Conservation (phyloP, 2,329 filamentous ascomycete genomes). For the Trematosphaeria pertusa region DNA sequence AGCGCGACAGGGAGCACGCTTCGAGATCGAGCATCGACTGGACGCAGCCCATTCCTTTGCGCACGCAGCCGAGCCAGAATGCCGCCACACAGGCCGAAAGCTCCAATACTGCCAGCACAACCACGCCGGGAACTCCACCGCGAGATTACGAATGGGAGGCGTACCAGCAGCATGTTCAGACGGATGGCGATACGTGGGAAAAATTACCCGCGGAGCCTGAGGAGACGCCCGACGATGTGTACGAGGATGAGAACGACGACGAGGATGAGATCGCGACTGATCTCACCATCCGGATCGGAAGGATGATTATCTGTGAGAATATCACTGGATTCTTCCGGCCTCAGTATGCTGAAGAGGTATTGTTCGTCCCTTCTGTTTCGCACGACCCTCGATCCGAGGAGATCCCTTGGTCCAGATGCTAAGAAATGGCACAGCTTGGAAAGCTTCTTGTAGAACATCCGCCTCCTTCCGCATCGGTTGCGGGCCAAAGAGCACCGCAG, state of each 20-base stretch:
- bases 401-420: neutral
- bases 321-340: constrained; percentile 48
- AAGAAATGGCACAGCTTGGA: constrained; percentile 39
- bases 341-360: constrained; percentile 50
- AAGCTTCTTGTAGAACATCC: constrained; percentile 47
- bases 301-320: constrained; percentile 50
- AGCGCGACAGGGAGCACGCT: constrained; percentile 38
- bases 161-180: constrained; percentile 48
- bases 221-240: constrained; percentile 47
- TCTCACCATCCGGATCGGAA: constrained; percentile 46
- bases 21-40: constrained; percentile 42
- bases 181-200: constrained; percentile 47
- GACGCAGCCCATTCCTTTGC: constrained; percentile 46
- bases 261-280: constrained; percentile 48
- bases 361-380: no score
- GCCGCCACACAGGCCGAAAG: constrained; percentile 32
- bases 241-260: constrained; percentile 48
- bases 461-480: constrained; percentile 37
- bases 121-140: constrained; percentile 45
- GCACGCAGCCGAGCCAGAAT: constrained; percentile 30
- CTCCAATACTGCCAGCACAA: constrained; percentile 39
- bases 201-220: constrained; percentile 45
- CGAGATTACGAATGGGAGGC: constrained; percentile 50
- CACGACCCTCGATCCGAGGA: no score
- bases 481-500: constrained; percentile 44